These are phyloP conservation scores for Vicia villosa DNA, from an alignment of 306 rosid genomes.

Conservation along the genomic window DNA sequence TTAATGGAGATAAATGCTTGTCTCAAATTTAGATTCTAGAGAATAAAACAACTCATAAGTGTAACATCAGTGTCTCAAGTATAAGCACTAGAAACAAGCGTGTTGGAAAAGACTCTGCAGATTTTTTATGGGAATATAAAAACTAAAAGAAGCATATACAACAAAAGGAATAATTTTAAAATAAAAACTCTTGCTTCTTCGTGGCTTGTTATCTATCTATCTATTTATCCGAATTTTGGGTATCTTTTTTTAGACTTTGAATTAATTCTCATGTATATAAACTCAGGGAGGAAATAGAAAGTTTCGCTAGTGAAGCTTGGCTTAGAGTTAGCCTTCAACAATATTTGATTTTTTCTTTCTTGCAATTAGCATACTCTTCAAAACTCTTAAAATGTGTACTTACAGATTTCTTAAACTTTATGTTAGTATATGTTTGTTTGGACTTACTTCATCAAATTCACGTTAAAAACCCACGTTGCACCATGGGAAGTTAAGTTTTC, in stretches of 20 bases:
- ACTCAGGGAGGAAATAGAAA: neutral
- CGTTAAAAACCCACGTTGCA: too few species aligned
- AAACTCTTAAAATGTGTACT: neutral
- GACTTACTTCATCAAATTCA: too few species aligned
- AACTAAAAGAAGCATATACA: neutral
- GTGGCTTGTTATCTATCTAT: neutral
- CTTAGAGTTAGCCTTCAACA: neutral
- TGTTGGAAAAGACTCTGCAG: conserved; percentile 1
- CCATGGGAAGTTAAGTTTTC: too few species aligned
- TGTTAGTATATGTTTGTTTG: too few species aligned
- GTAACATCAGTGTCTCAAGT: conserved; percentile 17
- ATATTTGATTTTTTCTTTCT: neutral
- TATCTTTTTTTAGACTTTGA: neutral
- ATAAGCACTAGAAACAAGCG: conserved; percentile 8
- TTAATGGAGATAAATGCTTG: conserved; percentile 17
- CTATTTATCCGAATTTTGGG: neutral
- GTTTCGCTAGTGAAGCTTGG: neutral
- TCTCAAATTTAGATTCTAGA: conserved; percentile 3
- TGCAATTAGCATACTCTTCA: neutral
- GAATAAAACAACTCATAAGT: neutral
- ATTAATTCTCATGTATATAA: neutral
- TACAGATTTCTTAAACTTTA: too few species aligned
- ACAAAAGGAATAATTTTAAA: neutral
- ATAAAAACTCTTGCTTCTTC: neutral
- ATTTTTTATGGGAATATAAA: too few species aligned